Percentiles rank a stretch among this genome's conserved stretches.
Conservation (phyloP, 2,329 filamentous ascomycete species). For the Tolypocladium sp. region DNA sequence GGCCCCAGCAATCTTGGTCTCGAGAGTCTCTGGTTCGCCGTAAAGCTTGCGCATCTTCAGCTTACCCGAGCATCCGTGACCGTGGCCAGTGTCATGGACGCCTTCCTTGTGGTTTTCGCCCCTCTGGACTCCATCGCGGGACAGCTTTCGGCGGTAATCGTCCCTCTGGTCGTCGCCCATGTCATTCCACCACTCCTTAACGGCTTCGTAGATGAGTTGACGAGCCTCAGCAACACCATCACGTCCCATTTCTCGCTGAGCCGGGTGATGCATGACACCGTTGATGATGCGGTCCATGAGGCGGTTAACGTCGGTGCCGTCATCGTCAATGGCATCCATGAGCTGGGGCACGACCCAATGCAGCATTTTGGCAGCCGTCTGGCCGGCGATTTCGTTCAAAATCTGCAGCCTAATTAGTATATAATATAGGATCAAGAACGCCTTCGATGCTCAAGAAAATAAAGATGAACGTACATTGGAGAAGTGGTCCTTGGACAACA, state of each 20-base stretch:
- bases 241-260: slow-evolving; percentile 59
- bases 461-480: slow-evolving; percentile 50
- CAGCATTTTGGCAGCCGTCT: slow-evolving; percentile 68
- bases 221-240: slow-evolving; percentile 68
- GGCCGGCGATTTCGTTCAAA: slow-evolving; percentile 81
- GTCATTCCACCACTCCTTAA: slow-evolving; percentile 74
- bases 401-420: slow-evolving; percentile 30
- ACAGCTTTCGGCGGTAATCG: slow-evolving; percentile 65
- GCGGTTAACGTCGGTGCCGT: slow-evolving; percentile 57
- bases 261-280: slow-evolving; percentile 83
- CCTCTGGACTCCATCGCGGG: slow-evolving; percentile 64
- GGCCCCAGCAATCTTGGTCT: slow-evolving; percentile 47
- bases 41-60: slow-evolving; percentile 67
- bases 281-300: slow-evolving; percentile 68
- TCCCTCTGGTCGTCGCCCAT: slow-evolving; percentile 54
- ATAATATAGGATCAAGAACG: background rate
- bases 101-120: slow-evolving; percentile 83
- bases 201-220: slow-evolving; percentile 65
- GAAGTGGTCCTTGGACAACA: slow-evolving; percentile 95
- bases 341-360: slow-evolving; percentile 84
- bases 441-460: background rate
- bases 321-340: slow-evolving; percentile 80
- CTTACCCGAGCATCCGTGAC: slow-evolving; percentile 73
- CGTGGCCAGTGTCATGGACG: slow-evolving; percentile 73
- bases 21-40: slow-evolving; percentile 35